phyloP scores from a whole-genome alignment of 495 filamentous ascomycete genomes.

The Penicillium ochrochloron region DNA sequence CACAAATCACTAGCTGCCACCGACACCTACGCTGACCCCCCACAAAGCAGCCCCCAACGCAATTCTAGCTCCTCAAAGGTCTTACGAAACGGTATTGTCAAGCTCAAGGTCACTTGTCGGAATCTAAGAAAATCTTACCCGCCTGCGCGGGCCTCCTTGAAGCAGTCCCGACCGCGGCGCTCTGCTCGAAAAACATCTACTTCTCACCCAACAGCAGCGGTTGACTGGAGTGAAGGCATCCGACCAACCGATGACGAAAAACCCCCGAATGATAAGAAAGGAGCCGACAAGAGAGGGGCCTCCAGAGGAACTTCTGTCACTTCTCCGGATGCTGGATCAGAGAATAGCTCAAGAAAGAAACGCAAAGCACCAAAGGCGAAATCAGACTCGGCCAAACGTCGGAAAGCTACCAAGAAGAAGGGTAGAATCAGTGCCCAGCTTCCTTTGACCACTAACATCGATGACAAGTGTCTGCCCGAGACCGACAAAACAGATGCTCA shows the following conservation, averaged over 20 bases:
- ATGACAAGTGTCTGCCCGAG: neutral
- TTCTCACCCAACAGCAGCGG: conserved; percentile 20
- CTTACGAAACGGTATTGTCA: neutral
- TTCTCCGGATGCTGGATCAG: conserved; percentile 22
- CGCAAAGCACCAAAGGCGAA: conserved; percentile 15
- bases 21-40: neutral
- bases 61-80: neutral
- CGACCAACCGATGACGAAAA: conserved; percentile 35
- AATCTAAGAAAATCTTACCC: neutral
- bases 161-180: conserved; percentile 17
- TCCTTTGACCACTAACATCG: conserved; percentile 15
- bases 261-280: neutral
- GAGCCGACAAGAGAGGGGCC: neutral
- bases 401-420: conserved; percentile 11
- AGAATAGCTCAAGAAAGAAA: conserved; percentile 12
- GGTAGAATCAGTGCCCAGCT: conserved; percentile 5
- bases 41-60: neutral
- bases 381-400: conserved; percentile 20
- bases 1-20: neutral
- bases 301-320: conserved; percentile 19
- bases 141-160: conserved; percentile 24
- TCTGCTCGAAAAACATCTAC: conserved; percentile 17
- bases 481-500: neutral
- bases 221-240: conserved; percentile 44
- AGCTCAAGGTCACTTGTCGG: too few relatives aligned